Evolutionary conservation across 345 rosid genomes (phyloP).

Genomic region (Euphorbia pulcherrima): DNA sequence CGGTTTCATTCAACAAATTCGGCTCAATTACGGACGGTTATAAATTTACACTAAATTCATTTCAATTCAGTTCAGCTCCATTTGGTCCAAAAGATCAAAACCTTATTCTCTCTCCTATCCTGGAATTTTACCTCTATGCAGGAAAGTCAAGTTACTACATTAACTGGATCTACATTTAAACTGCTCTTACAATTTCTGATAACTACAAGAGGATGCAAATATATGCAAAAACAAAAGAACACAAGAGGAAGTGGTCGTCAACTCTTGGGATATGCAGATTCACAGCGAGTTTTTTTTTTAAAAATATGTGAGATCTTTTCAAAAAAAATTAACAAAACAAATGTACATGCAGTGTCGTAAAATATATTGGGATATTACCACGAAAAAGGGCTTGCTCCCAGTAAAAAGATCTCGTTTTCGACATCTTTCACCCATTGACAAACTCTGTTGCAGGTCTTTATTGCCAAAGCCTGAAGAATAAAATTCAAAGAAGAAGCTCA

Average conservation of each 20-base stretch:
- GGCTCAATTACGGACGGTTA: too few relatives aligned
- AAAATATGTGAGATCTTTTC: constrained; percentile 14
- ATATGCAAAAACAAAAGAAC: not conserved
- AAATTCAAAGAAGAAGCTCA: constrained; percentile 7
- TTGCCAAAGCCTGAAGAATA: constrained; percentile 66
- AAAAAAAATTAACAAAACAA: constrained; percentile 22
- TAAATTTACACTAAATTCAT: too few relatives aligned
- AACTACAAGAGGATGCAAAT: not conserved
- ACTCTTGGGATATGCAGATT: constrained; percentile 3
- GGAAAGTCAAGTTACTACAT: not conserved
- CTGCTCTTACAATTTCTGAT: constrained; percentile 5
- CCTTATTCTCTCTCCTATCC: not conserved
- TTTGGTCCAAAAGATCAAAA: too few relatives aligned
- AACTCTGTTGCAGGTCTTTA: constrained; percentile 84
- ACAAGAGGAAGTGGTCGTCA: not conserved
- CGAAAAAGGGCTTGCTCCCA: constrained; percentile 96
- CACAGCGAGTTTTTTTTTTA: not conserved
- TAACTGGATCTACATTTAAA: not conserved
- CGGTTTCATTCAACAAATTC: too few relatives aligned
- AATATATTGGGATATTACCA: constrained; percentile 51
- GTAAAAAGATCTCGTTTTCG: constrained; percentile 89
- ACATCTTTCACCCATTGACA: constrained; percentile 94
- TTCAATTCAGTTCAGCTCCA: too few relatives aligned
- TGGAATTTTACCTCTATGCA: not conserved
- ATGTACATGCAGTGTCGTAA: constrained; percentile 32